Base-by-base conservation (phyloP, 2,329 filamentous ascomycete species). In the Aphanocladium album region DNA sequence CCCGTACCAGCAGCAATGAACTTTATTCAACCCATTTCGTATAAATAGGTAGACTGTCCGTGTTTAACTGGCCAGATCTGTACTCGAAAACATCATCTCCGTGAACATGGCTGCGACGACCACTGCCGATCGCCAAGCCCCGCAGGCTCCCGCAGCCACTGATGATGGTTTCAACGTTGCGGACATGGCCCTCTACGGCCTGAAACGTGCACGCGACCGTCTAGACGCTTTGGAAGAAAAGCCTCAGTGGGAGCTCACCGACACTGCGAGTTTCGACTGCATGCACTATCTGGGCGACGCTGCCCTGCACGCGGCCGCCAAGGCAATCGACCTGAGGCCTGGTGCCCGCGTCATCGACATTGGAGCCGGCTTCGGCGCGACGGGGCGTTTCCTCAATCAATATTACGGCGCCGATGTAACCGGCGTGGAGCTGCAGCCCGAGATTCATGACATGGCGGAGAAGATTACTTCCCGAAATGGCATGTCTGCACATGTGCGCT, bases 251-350 rank as follows among this genome's bases (percentile, higher is more conserved):
- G 54, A 59, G 25, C 56, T 57, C 12, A 61, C 62, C 30, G 66
- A 67, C 61, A 67, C 66, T 2, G 51, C 46, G 7, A 60, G 56
- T 1, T 67, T 67, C 47, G 66, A 67, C 49, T 66, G 65, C 60
- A 67, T 67, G 66, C 66, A 67, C 53, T 67, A 67, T 51, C 63
- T 66, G 16, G 65, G 65, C 43, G 62, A 67, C 43, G 39, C 12
- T 6, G 66, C 66, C 17, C 62, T 67, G 9, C 61, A 63, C n/a
- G 58, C 57, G 17, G 66, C 66, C 19, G 65, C 47, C 19, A 30
- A 23, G 5, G 51, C 62, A 21, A 47, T 67, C 33, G 50, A 52
- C 7, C 60, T 67, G 25, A 43, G 41, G 33, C 57, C 62, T 11
- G 64, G 59, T n/a, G 49, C 64, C 3, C 46, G 49, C 37, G 57